phyloP scores from a whole-genome alignment of 129 eudicot species.

The Artemisia tridentata region DNA sequence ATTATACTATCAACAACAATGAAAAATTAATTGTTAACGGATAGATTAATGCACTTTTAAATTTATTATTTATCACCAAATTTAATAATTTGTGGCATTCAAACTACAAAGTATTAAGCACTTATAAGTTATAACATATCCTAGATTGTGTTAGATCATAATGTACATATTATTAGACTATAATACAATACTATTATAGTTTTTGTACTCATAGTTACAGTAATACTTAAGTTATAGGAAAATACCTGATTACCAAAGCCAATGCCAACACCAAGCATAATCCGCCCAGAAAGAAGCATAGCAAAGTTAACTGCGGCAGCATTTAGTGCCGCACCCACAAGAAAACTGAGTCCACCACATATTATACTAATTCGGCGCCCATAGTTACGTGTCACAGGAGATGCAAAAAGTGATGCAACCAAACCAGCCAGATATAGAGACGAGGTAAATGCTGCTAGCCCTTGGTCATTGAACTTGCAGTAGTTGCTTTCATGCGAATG shows the following conservation, averaged over 20 bases:
- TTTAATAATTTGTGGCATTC: too few relatives aligned
- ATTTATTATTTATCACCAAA: too few relatives aligned
- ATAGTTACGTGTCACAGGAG: constrained; percentile 62
- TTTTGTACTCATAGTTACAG: too few relatives aligned
- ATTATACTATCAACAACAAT: too few relatives aligned
- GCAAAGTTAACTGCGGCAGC: constrained; percentile 60
- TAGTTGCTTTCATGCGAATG: constrained; percentile 76
- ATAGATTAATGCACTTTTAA: too few relatives aligned
- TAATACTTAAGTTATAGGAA: neutral
- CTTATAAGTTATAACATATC: too few relatives aligned
- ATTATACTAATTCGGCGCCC: constrained; percentile 78
- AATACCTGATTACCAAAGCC: constrained; percentile 90
- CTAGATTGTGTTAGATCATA: too few relatives aligned
- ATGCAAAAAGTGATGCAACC: constrained; percentile 65
- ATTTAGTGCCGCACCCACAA: constrained; percentile 67
- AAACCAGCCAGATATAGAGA: constrained; percentile 80
- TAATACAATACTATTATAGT: too few relatives aligned
- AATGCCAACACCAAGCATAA: constrained; percentile 92
- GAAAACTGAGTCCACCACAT: constrained; percentile 65
- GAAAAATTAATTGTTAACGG: too few relatives aligned
- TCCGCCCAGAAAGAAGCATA: constrained; percentile 82
- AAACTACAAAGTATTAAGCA: too few relatives aligned
- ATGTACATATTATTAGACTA: too few relatives aligned
- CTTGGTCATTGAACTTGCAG: constrained; percentile 81
- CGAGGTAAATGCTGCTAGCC: constrained; percentile 83